Evolutionary conservation across 352 stramenopile genomes (phyloP).

Genomic region (Pythium inflatum): DNA sequence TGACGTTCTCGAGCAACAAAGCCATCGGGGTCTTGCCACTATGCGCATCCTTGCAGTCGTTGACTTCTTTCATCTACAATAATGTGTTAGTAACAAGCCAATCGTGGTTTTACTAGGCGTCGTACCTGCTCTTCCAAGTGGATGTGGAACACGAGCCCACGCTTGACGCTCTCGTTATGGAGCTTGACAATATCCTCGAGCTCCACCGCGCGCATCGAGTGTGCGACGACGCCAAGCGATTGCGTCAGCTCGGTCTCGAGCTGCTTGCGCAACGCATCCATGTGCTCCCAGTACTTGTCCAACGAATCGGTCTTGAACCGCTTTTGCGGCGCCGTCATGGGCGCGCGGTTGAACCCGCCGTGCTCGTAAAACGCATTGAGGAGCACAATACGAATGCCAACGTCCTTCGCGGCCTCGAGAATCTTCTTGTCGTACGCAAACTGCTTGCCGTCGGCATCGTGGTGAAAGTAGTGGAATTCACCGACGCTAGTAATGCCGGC

Average conservation of each 20-base stretch:
- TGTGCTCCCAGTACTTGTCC: conserved; percentile 70
- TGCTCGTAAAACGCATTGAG: conserved; percentile 81
- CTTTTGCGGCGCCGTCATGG: conserved; percentile 67
- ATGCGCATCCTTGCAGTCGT: conserved; percentile 70
- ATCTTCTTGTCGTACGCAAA: conserved; percentile 79
- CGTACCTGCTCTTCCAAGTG: conserved; percentile 27
- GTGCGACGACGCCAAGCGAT: conserved; percentile 70
- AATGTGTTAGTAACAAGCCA: neutral
- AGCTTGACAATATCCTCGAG: conserved; percentile 64
- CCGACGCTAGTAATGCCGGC: conserved; percentile 77
- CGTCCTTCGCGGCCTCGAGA: conserved; percentile 59
- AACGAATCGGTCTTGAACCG: conserved; percentile 74
- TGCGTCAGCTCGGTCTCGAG: conserved; percentile 43
- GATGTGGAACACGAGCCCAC: conserved; percentile 37
- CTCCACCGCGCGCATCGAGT: conserved; percentile 77
- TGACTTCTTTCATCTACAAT: conserved; percentile 64
- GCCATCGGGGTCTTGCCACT: conserved; percentile 65
- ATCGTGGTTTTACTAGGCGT: neutral
- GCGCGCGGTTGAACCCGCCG: conserved; percentile 60
- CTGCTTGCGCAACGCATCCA: conserved; percentile 54
- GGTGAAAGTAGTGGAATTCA: conserved; percentile 86
- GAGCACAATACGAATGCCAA: conserved; percentile 74
- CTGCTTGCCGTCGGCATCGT: conserved; percentile 49
- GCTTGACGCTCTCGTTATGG: conserved; percentile 64
- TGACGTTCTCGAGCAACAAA: conserved; percentile 63